Conservation (phyloP, 169 alveolate species). For the Eimeria praecox region DNA sequence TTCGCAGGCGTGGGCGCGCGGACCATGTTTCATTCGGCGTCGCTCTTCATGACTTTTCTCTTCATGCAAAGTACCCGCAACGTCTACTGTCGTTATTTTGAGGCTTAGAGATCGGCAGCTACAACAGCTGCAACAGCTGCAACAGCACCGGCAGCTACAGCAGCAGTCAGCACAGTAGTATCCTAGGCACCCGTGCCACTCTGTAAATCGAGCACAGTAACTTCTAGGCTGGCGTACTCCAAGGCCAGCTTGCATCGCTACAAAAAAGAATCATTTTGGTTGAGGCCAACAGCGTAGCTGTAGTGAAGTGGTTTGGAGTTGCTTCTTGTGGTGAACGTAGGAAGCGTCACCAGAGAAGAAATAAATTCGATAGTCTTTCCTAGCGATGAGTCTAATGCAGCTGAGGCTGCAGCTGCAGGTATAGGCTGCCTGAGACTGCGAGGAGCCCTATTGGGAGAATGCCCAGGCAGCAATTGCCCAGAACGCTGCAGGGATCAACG, state of each 20-base stretch:
- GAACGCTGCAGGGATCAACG: neutral
- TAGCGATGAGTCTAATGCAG: neutral
- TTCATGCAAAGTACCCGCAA: constrained; percentile 64
- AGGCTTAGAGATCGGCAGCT: constrained; percentile 10
- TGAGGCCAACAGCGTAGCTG: neutral
- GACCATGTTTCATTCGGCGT: constrained; percentile 16
- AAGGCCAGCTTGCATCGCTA: neutral
- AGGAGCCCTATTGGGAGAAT: neutral
- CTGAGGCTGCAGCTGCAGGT: neutral
- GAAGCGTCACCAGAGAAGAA: neutral
- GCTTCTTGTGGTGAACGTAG: neutral
- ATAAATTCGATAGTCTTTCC: neutral
- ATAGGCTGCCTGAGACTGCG: neutral
- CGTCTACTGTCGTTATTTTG: constrained; percentile 29
- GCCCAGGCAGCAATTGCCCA: neutral
- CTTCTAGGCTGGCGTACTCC: neutral
- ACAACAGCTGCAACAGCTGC: constrained; percentile 25
- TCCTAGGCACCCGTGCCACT: neutral
- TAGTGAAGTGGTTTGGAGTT: neutral
- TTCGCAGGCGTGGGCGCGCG: constrained; percentile 67
- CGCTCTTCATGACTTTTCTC: constrained; percentile 45
- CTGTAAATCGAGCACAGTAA: neutral
- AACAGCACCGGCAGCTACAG: neutral
- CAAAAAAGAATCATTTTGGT: neutral
- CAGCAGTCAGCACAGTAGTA: neutral